Evolutionary conservation across 192 early-diverging fungal species (phyloP), one percentile per base, ranked within the genome.

Genomic region (Cladochytrium replicatum): DNA sequence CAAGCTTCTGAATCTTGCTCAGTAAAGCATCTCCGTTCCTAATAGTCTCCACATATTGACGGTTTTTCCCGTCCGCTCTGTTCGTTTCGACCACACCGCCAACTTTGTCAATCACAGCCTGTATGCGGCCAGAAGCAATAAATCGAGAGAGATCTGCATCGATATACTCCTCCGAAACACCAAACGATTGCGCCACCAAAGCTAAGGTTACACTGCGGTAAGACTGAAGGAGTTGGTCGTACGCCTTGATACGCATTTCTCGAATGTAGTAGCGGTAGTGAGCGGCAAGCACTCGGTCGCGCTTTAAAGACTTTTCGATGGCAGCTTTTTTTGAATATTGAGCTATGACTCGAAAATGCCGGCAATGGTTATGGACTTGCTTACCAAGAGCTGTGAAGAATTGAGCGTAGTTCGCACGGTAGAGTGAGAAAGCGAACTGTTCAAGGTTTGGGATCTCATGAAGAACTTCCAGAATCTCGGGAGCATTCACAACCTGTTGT

Each of bases 71-170:
- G 48, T 99, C 96, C 2, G 93, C 92, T 48, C 96, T 78, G 74
- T 97, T 97, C 17, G 92, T 99, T 56, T 91, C 90, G 15, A 99
- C 89, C 30, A 96, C 83, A 6, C 96, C 96, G 51, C 82, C 86
- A 7, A 99, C 96, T 67, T 99, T 99, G 69, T 99, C 96, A 67
- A 99, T 97, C 8, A 95, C 92, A 51, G 90, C 94, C 71, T 99
- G 94, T 32, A 99, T 71, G 28, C 96, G 86, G 8, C 93, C 91
- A 8, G 90, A 85, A 15, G 93, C 88, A 63, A 97, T 91, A 64
- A 93, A 97, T 47, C 83, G 84, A 41, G 88, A 84, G 46, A 99
- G 67, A 62, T 99, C 96, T 58, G 63, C 65, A 73, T 99, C 96
- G 52, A 97, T 93, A 55, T 85, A 99, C 26, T 87, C 85, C 58